Evolutionary conservation across 2,329 filamentous ascomycete species (phyloP), one percentile per base, ranked within the genome.

Genomic region (Hypomyces rosellus): DNA sequence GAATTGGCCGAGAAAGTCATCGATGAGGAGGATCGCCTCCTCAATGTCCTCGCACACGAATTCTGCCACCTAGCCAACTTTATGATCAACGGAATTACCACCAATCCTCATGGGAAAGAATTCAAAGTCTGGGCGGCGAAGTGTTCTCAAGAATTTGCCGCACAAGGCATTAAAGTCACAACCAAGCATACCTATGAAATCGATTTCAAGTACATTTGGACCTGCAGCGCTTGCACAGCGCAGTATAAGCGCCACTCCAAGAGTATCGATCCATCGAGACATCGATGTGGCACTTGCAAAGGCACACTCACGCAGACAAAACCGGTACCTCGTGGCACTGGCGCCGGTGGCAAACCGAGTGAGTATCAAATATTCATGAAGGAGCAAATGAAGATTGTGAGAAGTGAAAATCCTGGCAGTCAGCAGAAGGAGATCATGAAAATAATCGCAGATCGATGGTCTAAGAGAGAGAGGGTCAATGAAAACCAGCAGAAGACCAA

Each of bases 51-150:
- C n/a, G 89, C 92, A 0, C 93, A 99, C 65, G 93, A 99, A 61
- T 97, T 93, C 72, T 97, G 93, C 66, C 93, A 99, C 63, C 73
- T 97, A 1, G 85, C 89, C 40, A 95, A 90, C 61, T 96, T 92
- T 67, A 95, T 97, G 82, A 74, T 97, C 55, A 85, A 78, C 45
- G 82, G 84, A 34, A 73, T 91, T 34, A 84, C 81, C 40, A 84
- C 82, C 50, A 85, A 88, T 54, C 89, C 90, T 0, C 91, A 96
- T 64, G 91, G 91, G 18, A 77, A 80, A 12, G 86, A 88, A 59
- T 96, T 96, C 76, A 91, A 95, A 66, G 63, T 68, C 1, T 96
- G 89, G 83, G 84, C 75, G 4, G 61, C 65, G 46, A 79, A 74
- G 65, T 81, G 72, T 67, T 80, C 71, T 1, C 58, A 56, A 3